Base-by-base conservation (phyloP, 2,329 filamentous ascomycete genomes). In the Esteya vermicola region DNA sequence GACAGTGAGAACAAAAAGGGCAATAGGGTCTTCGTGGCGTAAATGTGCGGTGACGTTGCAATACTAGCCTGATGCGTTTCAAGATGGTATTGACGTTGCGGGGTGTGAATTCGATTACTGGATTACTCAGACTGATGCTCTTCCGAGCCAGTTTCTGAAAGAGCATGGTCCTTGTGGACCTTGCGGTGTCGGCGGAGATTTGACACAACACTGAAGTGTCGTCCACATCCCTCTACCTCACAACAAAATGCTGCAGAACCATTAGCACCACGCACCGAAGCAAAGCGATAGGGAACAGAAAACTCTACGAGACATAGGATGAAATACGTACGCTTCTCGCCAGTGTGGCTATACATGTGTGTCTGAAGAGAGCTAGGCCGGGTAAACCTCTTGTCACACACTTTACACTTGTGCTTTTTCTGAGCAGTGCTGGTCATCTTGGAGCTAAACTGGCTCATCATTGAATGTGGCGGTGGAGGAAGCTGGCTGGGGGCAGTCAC, bases 351-450 rank as follows among this genome's bases (percentile, higher is more conserved):
- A 63, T 95, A 95, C 82, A 95, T 94, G 57, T 96, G 88, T 20
- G 89, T 96, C 57, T 95, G 88, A 25, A 96, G 62, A 16, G 89
- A 95, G 55, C 86, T 94, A 1, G 88, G 88, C 39, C 88, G 76
- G 2, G 88, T 95, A 59, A 96, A 96, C 33, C 89, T 78, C 72
- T 96, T 95, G 61, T 95, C 89, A 66, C 88, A 96, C 43, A 96
- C 83, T 64, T 94, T 94, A 73, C 88, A 96, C 68, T 94, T 95
- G 67, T 96, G 91, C 70, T 96, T 96, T 77, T 96, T 96, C 57
- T 95, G 86, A 9, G 89, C 91, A 63, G 85, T 94, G 16, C 85
- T 88, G 0, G 86, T 88, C 39, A 95, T 80, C 63, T 95, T 95
- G 47, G 89, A 95, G 62, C 85, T 95, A 65, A 96, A 96, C 53